Base-by-base conservation (phyloP, 129 eudicot genomes). In the Deinandra increscens region DNA sequence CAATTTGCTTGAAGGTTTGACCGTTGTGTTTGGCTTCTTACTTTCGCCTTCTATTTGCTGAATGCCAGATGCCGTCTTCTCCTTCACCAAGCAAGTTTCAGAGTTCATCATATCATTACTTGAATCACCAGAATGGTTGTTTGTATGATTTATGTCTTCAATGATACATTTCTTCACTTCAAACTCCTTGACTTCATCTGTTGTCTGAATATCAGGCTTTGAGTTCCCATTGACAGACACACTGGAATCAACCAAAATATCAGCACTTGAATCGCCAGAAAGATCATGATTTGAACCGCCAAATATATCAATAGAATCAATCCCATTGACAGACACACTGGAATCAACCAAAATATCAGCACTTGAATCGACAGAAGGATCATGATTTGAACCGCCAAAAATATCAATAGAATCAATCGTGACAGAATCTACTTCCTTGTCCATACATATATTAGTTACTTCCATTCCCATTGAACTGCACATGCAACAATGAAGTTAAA, bases 391-490 rank as follows among this genome's bases (percentile, higher is more conserved):
- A n/a, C n/a, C n/a, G n/a, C n/a, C n/a, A n/a, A n/a, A n/a, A 78
- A 73, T 45, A 68, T 70, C 76, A 45, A 50, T 69, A 14, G 79
- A 53, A 54, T 70, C 74, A 3, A 38, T 36, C 18, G 75, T 60
- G 50, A 77, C 73, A 70, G 79, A 63, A 75, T 88, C 88, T 59
- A 80, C 81, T 71, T 88, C 91, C 75, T 88, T 88, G 75, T 82
- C 86, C 68, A 78, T 76, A 58, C 87, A 84, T 75, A 78, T 66
- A 71, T 80, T 87, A 64, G 72, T 81, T 44, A 82, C 86, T 70
- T 89, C 92, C 81, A 83, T 70, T 46, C 79, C 89, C 92, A 89
- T 86, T 38, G 65, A 19, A 67, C 91, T 85, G 85, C 55, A 69
- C 18, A 81, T 5, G 51, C 53, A 18, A 62, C 55, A 60, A 38